Base-by-base conservation (phyloP, 805 yeast genomes). In the Saccharomyces mikatae region DNA sequence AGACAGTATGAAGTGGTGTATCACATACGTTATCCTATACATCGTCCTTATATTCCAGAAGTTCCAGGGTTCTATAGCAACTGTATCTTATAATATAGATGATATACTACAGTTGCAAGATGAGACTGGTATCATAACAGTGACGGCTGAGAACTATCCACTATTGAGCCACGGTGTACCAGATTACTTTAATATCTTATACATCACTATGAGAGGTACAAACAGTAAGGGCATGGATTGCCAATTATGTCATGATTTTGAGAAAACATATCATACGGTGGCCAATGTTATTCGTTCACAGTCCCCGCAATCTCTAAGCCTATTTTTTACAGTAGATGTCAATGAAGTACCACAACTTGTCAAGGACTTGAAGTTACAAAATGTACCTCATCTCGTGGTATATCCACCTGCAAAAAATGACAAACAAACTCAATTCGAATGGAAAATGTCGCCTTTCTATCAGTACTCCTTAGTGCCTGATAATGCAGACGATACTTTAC, bases 381-480 rank as follows among this genome's bases (percentile, higher is more conserved):
- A 80, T 2, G 80, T 84, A 2, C 94, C 95, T 1, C 83, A 81
- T 56, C 59, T 84, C n/a, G 81, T 89, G 82, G 71, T 86, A 2
- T 76, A 80, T 53, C 89, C 90, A 3, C 86, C 82, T 3, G 62
- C 68, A 28, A 24, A n/a, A 17, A 10, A 8, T 21, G 10, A 10
- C 10, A 36, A 36, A 11, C 50, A 64, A 5, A 60, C 59, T 2
- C 63, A 62, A 49, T 66, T 66, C 51, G 49, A 56, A 17, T 68
- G 71, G 71, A 44, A 64, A 9, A 53, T 56, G 2, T 61, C 67
- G 22, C 70, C 69, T 58, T 71, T 71, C 71, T 61, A 77, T 74
- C 59, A 71, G 54, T 65, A 74, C 67, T 36, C 57, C 58, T 31
- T 67, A 58, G 55, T 70, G 58, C 60, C 70, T 56, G 59, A 57